Base-by-base conservation (phyloP, 2,329 filamentous ascomycete species). In the Thielaviopsis euricoi region DNA sequence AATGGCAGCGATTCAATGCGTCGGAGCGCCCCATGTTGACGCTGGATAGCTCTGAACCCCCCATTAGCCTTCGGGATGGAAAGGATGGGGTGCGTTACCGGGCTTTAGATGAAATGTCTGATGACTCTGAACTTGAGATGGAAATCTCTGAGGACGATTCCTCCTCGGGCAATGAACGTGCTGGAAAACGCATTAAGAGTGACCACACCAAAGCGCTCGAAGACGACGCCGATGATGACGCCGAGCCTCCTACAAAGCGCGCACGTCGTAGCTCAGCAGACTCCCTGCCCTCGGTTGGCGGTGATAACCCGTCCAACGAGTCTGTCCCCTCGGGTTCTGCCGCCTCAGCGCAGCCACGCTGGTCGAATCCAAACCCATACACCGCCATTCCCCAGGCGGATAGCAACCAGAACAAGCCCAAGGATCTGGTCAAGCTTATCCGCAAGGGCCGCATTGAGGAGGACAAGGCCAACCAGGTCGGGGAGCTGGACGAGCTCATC, bases 361-460 rank as follows among this genome's bases (percentile, higher is more conserved):
- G 91, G 91, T 95, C 89, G 4, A 97, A 97, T 64, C 90, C 91
- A 3, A 91, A 97, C 67, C 89, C 90, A 0, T 96, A 97, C 70
- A 95, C 88, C 6, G 86, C 82, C 1, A 74, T 95, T 10, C 91
- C 91, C 9, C 89, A 89, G 6, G 80, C 83, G 0, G 86, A 90
- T 62, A 50, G 29, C 19, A 50, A 53, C 3, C 55, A 57, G 46
- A 78, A 79, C 21, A 94, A 93, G 71, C 89, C 85, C 69, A 84
- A 82, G 63, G 89, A 96, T 63, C 85, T 96, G 46, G 87, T 97
- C 40, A 87, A 94, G 65, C 71, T 95, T 61, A 96, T 97, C 64
- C 84, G 90, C 64, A 96, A 95, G 67, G 88, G 90, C 1, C 87
- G 90, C 53, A 75, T 89, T 37, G 80, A 83, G 43, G 66, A 71